These are phyloP conservation scores for Fragaria iinumae DNA, from an alignment of 306 rosid genomes.

Conservation along the genomic window DNA sequence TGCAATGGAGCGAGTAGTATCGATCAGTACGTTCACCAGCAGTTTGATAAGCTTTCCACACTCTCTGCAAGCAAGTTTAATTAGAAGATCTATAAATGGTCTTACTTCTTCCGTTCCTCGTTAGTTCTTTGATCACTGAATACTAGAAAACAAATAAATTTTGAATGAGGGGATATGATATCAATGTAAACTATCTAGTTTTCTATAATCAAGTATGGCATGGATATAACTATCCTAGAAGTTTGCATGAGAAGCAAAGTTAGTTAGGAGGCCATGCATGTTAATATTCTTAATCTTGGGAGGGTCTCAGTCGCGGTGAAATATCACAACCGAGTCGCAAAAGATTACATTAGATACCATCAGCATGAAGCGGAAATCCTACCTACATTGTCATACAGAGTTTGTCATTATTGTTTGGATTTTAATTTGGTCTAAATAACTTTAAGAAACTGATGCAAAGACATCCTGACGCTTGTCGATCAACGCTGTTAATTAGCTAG, in stretches of 20 bases:
- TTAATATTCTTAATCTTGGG: not conserved
- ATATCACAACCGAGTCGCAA: not conserved
- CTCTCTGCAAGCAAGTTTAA: no score
- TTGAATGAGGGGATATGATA: no score
- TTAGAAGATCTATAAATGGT: no score
- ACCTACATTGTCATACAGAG: not conserved
- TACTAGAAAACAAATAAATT: no score
- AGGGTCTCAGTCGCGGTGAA: not conserved
- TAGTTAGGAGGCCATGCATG: not conserved
- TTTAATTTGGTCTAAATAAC: not conserved
- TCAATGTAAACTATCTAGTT: no score
- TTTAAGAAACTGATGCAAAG: not conserved
- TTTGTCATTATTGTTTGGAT: not conserved
- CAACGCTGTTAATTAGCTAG: no score
- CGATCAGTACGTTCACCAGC: not conserved
- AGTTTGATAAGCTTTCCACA: no score
- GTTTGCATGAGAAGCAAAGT: not conserved
- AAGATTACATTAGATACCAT: not conserved
- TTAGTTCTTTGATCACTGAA: no score
- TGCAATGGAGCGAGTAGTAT: not conserved
- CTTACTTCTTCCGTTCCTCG: not conserved
- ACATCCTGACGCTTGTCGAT: not conserved
- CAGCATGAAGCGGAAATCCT: not conserved
- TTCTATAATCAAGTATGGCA: no score
- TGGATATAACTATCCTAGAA: no score